Evolutionary conservation across 805 yeast genomes (phyloP).

Genomic region (Cyberlindnera mrakii): DNA sequence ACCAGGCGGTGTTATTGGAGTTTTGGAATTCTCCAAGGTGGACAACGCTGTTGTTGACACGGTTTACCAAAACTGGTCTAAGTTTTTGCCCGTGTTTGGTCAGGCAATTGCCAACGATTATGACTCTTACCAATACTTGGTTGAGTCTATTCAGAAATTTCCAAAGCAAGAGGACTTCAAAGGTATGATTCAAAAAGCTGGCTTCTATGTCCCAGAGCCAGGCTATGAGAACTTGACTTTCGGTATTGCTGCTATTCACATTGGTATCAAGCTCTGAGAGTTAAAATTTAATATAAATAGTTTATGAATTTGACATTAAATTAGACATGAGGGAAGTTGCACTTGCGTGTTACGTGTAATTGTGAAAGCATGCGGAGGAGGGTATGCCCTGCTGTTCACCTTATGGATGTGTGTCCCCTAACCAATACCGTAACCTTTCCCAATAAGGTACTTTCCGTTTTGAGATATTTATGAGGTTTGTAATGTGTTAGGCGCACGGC

Average conservation of each 20-base stretch:
- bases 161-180: slow-evolving; percentile 91
- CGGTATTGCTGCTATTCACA: slow-evolving; percentile 93
- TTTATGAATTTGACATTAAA: neutral
- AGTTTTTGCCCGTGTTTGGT: slow-evolving; percentile 87
- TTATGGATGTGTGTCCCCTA: too few relatives aligned
- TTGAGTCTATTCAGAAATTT: slow-evolving; percentile 87
- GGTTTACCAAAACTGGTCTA: slow-evolving; percentile 82
- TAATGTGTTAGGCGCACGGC: too few relatives aligned
- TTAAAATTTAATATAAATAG: neutral
- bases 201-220: slow-evolving; percentile 81
- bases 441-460: neutral
- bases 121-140: slow-evolving; percentile 93
- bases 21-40: slow-evolving; percentile 92
- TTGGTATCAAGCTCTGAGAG: slow-evolving; percentile 77
- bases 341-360: too few relatives aligned
- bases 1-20: slow-evolving; percentile 97
- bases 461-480: neutral
- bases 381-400: too few relatives aligned
- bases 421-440: too few relatives aligned
- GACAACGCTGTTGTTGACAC: slow-evolving; percentile 70
- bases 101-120: slow-evolving; percentile 92
- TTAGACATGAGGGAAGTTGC: too few relatives aligned
- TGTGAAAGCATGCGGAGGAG: too few relatives aligned
- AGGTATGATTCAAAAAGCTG: slow-evolving; percentile 88
- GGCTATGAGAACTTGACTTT: slow-evolving; percentile 94